These are phyloP conservation scores for Filobasidium uniguttulatum DNA, from an alignment of 1,284 basidiomycete species.

Conservation along the genomic window DNA sequence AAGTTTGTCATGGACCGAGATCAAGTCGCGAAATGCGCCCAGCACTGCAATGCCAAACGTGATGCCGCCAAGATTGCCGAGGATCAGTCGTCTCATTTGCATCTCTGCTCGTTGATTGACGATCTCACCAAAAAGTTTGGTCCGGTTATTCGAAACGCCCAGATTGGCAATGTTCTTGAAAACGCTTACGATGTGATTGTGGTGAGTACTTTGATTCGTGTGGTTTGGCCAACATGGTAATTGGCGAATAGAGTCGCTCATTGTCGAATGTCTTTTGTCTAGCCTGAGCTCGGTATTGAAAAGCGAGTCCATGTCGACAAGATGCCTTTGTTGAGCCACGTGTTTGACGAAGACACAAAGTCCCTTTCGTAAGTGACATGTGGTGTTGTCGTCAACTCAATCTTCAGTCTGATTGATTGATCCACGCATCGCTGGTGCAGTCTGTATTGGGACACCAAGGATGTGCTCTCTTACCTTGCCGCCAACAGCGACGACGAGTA, in stretches of 20 bases:
- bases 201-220: conserved; percentile 22
- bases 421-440: conserved; percentile 11
- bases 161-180: conserved; percentile 85
- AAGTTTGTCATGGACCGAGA: conserved; percentile 97
- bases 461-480: conserved; percentile 86
- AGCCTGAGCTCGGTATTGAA: conserved; percentile 87
- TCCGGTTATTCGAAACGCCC: conserved; percentile 81
- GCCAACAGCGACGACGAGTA: conserved; percentile 75
- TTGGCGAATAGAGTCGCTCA: too few relatives aligned
- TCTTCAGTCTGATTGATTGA: neutral
- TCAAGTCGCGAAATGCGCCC: conserved; percentile 90
- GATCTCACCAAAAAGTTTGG: conserved; percentile 90
- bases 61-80: conserved; percentile 64
- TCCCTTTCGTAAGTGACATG: conserved; percentile 43
- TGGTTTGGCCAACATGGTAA: too few relatives aligned
- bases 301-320: conserved; percentile 97
- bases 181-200: conserved; percentile 82
- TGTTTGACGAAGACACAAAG: conserved; percentile 83
- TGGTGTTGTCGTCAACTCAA: conserved; percentile 36
- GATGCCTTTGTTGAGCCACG: conserved; percentile 94
- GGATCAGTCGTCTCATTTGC: conserved; percentile 90
- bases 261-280: too few relatives aligned
- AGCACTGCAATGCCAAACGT: conserved; percentile 83
- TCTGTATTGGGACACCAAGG: conserved; percentile 61
- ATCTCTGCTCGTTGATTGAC: conserved; percentile 75